Evolutionary conservation across 2,329 filamentous ascomycete species (phyloP).

Genomic region (Peltaster fructicola): DNA sequence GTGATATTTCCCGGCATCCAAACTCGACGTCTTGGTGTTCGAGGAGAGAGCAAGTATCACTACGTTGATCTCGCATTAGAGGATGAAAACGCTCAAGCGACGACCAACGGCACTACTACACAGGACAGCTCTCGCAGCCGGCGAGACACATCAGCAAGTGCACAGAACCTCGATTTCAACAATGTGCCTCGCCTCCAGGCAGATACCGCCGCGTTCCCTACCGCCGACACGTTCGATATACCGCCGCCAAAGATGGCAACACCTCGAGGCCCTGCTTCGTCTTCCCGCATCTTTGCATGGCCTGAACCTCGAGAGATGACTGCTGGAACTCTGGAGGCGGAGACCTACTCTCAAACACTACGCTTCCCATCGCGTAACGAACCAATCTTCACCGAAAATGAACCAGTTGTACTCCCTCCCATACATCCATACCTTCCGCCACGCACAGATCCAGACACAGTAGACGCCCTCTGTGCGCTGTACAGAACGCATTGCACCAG

Average conservation of each 20-base stretch:
- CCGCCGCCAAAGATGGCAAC: slow-evolving; percentile 13
- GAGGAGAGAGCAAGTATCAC: slow-evolving; percentile 96
- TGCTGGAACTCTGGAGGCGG: slow-evolving; percentile 22
- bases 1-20: slow-evolving; percentile 93
- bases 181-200: slow-evolving; percentile 28
- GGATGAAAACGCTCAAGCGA: slow-evolving; percentile 22
- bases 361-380: slow-evolving; percentile 43
- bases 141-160: slow-evolving; percentile 15
- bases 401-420: slow-evolving; percentile 62
- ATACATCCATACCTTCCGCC: slow-evolving; percentile 66
- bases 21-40: slow-evolving; percentile 76
- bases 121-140: slow-evolving; percentile 8
- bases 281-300: slow-evolving; percentile 28
- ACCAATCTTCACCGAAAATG: slow-evolving; percentile 42
- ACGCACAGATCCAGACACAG: slow-evolving; percentile 72
- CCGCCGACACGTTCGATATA: slow-evolving; percentile 12
- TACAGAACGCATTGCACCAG: slow-evolving; percentile 94
- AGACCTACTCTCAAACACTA: slow-evolving; percentile 43
- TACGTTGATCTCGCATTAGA: slow-evolving; percentile 45
- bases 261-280: slow-evolving; percentile 23
- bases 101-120: slow-evolving; percentile 10
- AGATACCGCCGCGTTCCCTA: slow-evolving; percentile 31
- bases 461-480: slow-evolving; percentile 66
- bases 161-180: slow-evolving; percentile 19
- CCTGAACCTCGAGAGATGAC: slow-evolving; percentile 26